A percentile compares a stretch with the other conserved stretches of the same genome.
phyloP scores from a whole-genome alignment of 78 protist genomes.

The Speleostelium caveatum region DNA sequence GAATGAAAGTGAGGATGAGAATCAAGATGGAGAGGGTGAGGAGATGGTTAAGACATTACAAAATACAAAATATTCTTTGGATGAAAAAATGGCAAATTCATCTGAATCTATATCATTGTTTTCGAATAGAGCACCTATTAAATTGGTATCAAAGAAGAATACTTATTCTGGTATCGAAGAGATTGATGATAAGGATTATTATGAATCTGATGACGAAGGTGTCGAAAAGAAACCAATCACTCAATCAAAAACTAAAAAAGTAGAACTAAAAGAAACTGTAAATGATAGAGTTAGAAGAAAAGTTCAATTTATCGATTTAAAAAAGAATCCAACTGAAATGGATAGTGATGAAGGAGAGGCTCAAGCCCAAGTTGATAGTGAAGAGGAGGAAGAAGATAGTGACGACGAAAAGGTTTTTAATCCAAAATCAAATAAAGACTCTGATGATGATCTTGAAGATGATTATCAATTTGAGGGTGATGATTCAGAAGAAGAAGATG shows the following conservation, averaged over 20 bases:
- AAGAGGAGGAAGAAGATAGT: conserved; percentile 62
- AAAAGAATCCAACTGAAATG: conserved; percentile 49
- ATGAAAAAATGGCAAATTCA: conserved; percentile 71
- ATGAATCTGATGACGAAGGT: not conserved
- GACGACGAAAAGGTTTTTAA: too few relatives aligned
- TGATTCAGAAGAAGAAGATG: conserved; percentile 24
- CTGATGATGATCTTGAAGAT: conserved; percentile 44
- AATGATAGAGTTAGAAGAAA: conserved; percentile 66
- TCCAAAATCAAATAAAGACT: conserved; percentile 51
- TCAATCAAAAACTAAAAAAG: conserved; percentile 41
- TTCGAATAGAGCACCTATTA: conserved; percentile 46
- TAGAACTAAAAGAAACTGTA: conserved; percentile 59
- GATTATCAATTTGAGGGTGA: conserved; percentile 48
- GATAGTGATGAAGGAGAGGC: conserved; percentile 66
- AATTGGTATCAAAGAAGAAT: conserved; percentile 35
- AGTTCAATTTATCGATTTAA: conserved; percentile 39
- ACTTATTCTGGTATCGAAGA: conserved; percentile 34
- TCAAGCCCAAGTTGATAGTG: conserved; percentile 62
- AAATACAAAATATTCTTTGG: conserved; percentile 12
- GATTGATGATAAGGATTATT: conserved; percentile 43
- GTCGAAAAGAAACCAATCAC: conserved; percentile 26
- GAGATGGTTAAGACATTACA: conserved; percentile 83
- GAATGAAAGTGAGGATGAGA: conserved; percentile 44
- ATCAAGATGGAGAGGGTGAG: conserved; percentile 88
- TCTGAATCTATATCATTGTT: conserved; percentile 25